phyloP scores from a whole-genome alignment of 192 early-diverging fungal genomes.

The Linnemannia zychae region DNA sequence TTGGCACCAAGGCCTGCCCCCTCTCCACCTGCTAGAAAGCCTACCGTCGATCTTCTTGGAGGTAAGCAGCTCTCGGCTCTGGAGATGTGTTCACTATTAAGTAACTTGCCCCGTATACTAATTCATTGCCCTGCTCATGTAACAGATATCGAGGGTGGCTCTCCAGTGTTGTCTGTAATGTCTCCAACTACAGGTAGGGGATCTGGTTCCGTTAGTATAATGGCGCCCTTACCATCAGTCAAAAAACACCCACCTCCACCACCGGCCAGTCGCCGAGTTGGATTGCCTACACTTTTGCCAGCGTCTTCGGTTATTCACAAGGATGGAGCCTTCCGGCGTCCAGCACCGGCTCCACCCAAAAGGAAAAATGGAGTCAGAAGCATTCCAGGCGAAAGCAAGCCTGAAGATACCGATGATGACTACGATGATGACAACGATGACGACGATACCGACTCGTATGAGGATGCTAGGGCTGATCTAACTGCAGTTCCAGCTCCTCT shows the following conservation, averaged over 20 bases:
- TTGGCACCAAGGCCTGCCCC: constrained; percentile 16
- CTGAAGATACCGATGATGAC: constrained; percentile 29
- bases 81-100: too few species aligned
- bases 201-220: background rate
- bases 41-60: constrained; percentile 35
- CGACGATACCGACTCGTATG: background rate
- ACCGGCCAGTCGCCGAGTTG: constrained; percentile 22
- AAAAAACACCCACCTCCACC: constrained; percentile 34
- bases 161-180: background rate
- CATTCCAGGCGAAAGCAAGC: background rate
- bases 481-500: background rate
- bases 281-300: constrained; percentile 21
- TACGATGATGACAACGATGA: constrained; percentile 18
- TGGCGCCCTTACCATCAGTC: background rate
- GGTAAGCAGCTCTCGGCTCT: constrained; percentile 10
- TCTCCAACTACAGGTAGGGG: background rate
- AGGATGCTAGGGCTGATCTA: background rate
- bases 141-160: background rate
- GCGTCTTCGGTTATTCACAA: constrained; percentile 28
- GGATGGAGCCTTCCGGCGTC: constrained; percentile 17
- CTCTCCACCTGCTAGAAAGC: constrained; percentile 14
- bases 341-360: constrained; percentile 43
- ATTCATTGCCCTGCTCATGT: background rate
- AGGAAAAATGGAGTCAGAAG: background rate
- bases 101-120: background rate